Evolutionary conservation across 306 rosid genomes (phyloP), one percentile per base, ranked within the genome.

Genomic region (Trifolium fragiferum): DNA sequence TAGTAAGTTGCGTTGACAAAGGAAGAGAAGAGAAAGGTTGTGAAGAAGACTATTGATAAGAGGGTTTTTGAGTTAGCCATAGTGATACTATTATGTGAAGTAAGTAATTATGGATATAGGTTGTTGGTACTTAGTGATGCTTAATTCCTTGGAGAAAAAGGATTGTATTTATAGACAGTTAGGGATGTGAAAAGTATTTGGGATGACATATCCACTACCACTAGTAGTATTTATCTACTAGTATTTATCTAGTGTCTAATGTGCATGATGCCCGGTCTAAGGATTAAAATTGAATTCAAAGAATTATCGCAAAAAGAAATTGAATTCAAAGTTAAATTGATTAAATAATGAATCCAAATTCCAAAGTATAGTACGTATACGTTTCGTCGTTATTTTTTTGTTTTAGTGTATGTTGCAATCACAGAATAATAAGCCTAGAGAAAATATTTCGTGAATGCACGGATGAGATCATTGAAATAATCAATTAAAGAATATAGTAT

Each of bases 1-100:
- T 74, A 69, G 84, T 43, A 87, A 16, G 3, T 63, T 2, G 62
- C 71, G 0, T 21, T 2, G 21, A 63, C 19, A 3, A 76, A 12
- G 69, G 62, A 70, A 20, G 20, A 10, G 27, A 75, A 40, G 25
- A 72, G 30, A n/a, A 63, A 7, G 10, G 40, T 40, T 1, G 58
- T 13, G 16, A 63, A 35, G 21, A 65, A 51, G 25, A 38, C 21
- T 54, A n/a, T 13, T n/a, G 11, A 40, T 20, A 66, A 66, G 11
- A 40, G 12, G 55, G 55, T 66, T 66, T 66, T 66, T 19, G 55
- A 41, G 54, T 43, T 21, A 8, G 55, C 54, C 72, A 67, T n/a
- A 4, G 76, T 53, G 9, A 7, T 54, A n/a, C 7, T 50, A 8
- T 49, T 49, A 49, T 3, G 55, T 49, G 9, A 49, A 15, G 23